Evolutionary conservation across 495 filamentous ascomycete genomes (phyloP).

Genomic region (Talaromyces trachyspermus): DNA sequence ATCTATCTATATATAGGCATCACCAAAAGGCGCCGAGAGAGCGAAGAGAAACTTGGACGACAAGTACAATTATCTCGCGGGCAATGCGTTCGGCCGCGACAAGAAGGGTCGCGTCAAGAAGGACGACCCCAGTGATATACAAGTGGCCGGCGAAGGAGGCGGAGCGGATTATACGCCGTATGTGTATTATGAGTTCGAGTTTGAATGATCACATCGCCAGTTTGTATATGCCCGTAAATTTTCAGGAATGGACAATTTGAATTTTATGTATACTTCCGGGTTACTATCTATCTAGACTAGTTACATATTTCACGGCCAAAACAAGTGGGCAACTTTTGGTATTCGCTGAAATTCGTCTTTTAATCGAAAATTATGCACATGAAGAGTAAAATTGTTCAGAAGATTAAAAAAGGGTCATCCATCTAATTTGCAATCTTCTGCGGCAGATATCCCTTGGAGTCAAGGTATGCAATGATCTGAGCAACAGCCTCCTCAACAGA

Average conservation of each 20-base stretch:
- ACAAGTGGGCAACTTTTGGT: too few species aligned
- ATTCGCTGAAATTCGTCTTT: background rate
- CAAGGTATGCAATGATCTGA: slow-evolving; percentile 74
- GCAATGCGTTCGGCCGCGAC: slow-evolving; percentile 89
- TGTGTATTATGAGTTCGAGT: slow-evolving; percentile 94
- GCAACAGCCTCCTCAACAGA: slow-evolving; percentile 78
- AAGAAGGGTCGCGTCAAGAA: slow-evolving; percentile 86
- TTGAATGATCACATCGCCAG: slow-evolving; percentile 37
- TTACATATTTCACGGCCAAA: too few species aligned
- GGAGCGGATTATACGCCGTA: slow-evolving; percentile 87
- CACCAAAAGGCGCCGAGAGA: slow-evolving; percentile 71
- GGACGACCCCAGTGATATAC: slow-evolving; percentile 84
- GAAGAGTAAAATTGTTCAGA: background rate
- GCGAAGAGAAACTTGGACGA: slow-evolving; percentile 74
- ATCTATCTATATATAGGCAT: slow-evolving; percentile 53
- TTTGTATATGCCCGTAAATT: background rate
- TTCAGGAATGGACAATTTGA: background rate
- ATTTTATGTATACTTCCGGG: background rate
- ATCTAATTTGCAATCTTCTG: slow-evolving; percentile 24
- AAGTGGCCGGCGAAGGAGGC: slow-evolving; percentile 56
- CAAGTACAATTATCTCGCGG: slow-evolving; percentile 84
- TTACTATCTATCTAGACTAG: background rate
- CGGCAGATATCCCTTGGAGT: slow-evolving; percentile 55
- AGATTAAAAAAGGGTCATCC: background rate
- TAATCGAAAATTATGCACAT: background rate